Conservation (phyloP, 179 eudicot genomes). For the Actinidia polygama region DNA sequence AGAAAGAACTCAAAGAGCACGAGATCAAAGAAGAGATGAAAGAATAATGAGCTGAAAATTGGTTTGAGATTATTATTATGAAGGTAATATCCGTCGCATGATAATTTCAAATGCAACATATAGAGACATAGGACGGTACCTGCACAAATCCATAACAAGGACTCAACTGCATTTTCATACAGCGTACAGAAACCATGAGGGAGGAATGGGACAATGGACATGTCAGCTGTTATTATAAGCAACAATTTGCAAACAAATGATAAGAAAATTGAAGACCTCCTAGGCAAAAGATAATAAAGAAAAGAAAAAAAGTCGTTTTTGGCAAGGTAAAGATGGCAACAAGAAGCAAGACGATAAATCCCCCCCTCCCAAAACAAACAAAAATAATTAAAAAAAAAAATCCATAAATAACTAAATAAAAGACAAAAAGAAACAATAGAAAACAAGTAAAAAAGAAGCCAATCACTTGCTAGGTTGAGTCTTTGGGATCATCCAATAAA, state of each 20-base stretch:
- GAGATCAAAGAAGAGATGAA: not conserved
- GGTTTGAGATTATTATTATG: not conserved
- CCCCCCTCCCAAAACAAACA: too few relatives aligned
- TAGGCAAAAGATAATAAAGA: not conserved
- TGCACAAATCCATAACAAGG: not conserved
- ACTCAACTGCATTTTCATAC: not conserved
- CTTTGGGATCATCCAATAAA: not conserved
- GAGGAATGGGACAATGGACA: slow-evolving; percentile 3
- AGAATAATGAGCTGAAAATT: not conserved
- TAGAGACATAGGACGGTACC: not conserved
- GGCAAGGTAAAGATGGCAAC: too few relatives aligned
- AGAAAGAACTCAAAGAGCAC: not conserved
- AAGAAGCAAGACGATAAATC: too few relatives aligned
- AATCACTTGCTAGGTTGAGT: not conserved
- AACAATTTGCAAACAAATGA: not conserved
- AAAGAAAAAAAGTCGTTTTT: too few relatives aligned
- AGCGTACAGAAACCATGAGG: not conserved
- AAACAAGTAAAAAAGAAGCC: not conserved
- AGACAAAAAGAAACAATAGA: not conserved
- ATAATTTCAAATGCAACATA: not conserved
- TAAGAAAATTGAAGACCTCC: not conserved
- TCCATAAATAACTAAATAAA: too few relatives aligned
- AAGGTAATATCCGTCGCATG: not conserved
- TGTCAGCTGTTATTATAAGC: not conserved
- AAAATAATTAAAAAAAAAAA: too few relatives aligned